Conservation (phyloP, 2,329 filamentous ascomycete genomes). For the Didymella segeticola region DNA sequence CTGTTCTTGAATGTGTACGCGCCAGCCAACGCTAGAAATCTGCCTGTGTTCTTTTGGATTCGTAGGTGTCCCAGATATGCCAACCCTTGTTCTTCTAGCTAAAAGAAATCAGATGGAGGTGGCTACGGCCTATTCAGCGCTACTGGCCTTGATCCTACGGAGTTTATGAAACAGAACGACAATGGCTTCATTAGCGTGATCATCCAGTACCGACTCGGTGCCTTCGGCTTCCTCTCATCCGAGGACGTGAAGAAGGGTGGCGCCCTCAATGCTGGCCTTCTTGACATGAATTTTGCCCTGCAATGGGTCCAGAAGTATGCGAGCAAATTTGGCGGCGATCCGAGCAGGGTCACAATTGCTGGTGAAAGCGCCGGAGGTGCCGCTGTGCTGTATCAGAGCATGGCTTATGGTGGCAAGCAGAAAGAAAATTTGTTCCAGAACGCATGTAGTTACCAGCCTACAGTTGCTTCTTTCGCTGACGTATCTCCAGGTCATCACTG, state of each 20-base stretch:
- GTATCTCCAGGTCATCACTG: conserved; percentile 33
- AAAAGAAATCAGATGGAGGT: conserved; percentile 48
- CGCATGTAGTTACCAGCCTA: conserved; percentile 30
- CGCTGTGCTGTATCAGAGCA: conserved; percentile 56
- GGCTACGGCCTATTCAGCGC: conserved; percentile 47
- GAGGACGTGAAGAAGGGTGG: conserved; percentile 62
- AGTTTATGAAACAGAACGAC: conserved; percentile 51
- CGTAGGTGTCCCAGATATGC: conserved; percentile 47
- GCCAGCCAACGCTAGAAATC: conserved; percentile 51
- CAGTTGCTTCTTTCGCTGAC: conserved; percentile 25
- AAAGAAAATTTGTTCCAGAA: conserved; percentile 41
- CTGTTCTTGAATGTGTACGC: conserved; percentile 51
- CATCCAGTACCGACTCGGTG: conserved; percentile 69
- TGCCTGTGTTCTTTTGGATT: conserved; percentile 64
- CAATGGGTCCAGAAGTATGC: conserved; percentile 70
- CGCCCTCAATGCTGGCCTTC: conserved; percentile 67
- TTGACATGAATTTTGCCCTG: conserved; percentile 68
- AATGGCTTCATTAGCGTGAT: conserved; percentile 62
- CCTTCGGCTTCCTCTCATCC: conserved; percentile 68
- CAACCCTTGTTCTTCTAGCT: conserved; percentile 18
- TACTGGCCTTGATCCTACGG: conserved; percentile 38
- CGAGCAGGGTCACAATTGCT: conserved; percentile 65
- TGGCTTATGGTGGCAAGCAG: conserved; percentile 50
- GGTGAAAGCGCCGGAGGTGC: conserved; percentile 68
- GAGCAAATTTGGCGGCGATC: conserved; percentile 58